A percentile compares a stretch with the other conserved stretches of the same genome.
Evolutionary conservation across 257 asterid species (phyloP).

Genomic region (Przewalskia tangutica): DNA sequence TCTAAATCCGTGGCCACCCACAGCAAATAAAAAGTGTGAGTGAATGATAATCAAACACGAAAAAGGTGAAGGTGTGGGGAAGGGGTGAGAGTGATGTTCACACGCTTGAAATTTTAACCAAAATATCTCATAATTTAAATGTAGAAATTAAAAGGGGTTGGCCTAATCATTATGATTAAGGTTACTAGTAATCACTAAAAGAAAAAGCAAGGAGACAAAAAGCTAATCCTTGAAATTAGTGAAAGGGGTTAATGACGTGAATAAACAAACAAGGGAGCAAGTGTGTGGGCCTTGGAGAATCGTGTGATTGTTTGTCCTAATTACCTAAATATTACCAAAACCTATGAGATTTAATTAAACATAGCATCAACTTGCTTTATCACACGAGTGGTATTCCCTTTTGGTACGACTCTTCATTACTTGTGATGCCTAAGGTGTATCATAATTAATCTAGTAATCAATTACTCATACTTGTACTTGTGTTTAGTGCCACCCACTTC

Average conservation of each 20-base stretch:
- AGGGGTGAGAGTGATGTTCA: not conserved
- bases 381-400: not conserved
- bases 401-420: not conserved
- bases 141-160: not conserved
- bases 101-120: not conserved
- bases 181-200: not conserved
- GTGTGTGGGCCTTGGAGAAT: slow-evolving; percentile 10
- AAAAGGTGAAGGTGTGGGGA: not conserved
- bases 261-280: not conserved
- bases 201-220: not conserved
- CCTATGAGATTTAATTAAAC: not conserved
- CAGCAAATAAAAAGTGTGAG: too few species aligned
- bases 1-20: too few species aligned
- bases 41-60: not conserved
- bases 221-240: not conserved
- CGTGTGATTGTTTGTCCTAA: slow-evolving; percentile 3
- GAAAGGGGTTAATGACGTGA: not conserved
- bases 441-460: too few species aligned
- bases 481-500: not conserved
- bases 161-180: not conserved
- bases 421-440: too few species aligned
- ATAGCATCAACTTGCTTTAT: not conserved
- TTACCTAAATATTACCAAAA: not conserved
- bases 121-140: not conserved
- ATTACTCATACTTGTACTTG: too few species aligned